Percentiles rank a stretch among this genome's conserved stretches.
Conservation (phyloP, 306 rosid genomes). For the Geum urbanum region DNA sequence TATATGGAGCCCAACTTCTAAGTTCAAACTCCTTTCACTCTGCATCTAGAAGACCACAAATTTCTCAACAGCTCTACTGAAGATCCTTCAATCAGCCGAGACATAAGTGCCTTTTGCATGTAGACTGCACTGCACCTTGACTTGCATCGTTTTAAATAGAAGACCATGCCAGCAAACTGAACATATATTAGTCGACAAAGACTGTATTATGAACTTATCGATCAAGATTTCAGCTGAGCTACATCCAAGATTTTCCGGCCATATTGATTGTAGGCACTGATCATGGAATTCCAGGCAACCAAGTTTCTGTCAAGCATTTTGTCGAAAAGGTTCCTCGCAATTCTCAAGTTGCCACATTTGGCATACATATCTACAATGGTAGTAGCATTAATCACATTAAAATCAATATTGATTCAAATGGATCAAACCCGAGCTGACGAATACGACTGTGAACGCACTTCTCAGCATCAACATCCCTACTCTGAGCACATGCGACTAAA, state of each 20-base stretch:
- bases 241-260: slow-evolving; percentile 56
- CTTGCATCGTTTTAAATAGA: no score
- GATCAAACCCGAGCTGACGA: slow-evolving; percentile 57
- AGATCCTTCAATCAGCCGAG: no score
- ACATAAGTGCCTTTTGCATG: no score
- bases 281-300: slow-evolving; percentile 69
- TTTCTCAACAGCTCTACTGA: no score
- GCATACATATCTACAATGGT: slow-evolving; percentile 72
- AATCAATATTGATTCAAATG: slow-evolving; percentile 27
- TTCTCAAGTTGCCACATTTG: slow-evolving; percentile 61
- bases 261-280: slow-evolving; percentile 54
- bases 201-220: slow-evolving; percentile 15
- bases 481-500: slow-evolving; percentile 62
- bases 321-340: slow-evolving; percentile 52
- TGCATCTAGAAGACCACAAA: no score
- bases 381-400: slow-evolving; percentile 60
- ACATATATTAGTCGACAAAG: not conserved
- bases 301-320: slow-evolving; percentile 56
- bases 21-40: no score
- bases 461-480: slow-evolving; percentile 57
- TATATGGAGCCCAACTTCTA: no score
- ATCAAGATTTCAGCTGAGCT: slow-evolving; percentile 57
- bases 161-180: no score
- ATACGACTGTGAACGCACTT: slow-evolving; percentile 39
- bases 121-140: no score